Evolutionary conservation across 768 basidiomycete genomes (phyloP), one percentile per base, ranked within the genome.

Genomic region (Pisolithus orientalis): DNA sequence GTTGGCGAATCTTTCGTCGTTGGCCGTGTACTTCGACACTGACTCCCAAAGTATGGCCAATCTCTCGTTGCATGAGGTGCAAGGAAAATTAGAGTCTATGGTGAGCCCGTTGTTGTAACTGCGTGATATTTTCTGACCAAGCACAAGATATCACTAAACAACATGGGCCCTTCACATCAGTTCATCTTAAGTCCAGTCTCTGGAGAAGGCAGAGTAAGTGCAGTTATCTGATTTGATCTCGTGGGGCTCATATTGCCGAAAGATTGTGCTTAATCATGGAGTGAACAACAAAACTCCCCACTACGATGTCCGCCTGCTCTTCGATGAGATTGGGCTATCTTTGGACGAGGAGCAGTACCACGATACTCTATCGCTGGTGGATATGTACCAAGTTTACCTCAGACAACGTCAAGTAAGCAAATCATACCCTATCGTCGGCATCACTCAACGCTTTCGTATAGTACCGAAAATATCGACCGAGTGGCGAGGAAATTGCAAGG

Each of bases 371-470:
- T 94, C 90, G 21, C 79, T 98, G 43, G 76, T 94, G 54, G 94
- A 98, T 66, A 93, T 97, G 80, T 96, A 95, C 69, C 95, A 98
- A 66, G 86, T 97, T 54, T 96, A 95, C 68, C 79, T 85, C 44
- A 83, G 96, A 49, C 84, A 84, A 60, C 82, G 82, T 56, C 87
- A 89, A 76, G 88, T 89, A 63, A 62, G 68, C 61, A 40, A 42
- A 44, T 17, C 34, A 29, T 53, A 24, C 17, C 53, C 17, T 7
- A 28, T 52, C 31, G 16, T 27, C 14, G 34, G 47, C 21, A 39
- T 46, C 28, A 37, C 50, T 65, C 42, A 65, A 46, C 47, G 43
- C 29, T 34, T 27, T 8, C 39, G 6, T 13, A 13, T 34, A 68
- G 87, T 98, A 98, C 70, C 85, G 82, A 54, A 85, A 83, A 69